Evolutionary conservation across 352 stramenopile species (phyloP).

Genomic region (Globisporangium emineosum): DNA sequence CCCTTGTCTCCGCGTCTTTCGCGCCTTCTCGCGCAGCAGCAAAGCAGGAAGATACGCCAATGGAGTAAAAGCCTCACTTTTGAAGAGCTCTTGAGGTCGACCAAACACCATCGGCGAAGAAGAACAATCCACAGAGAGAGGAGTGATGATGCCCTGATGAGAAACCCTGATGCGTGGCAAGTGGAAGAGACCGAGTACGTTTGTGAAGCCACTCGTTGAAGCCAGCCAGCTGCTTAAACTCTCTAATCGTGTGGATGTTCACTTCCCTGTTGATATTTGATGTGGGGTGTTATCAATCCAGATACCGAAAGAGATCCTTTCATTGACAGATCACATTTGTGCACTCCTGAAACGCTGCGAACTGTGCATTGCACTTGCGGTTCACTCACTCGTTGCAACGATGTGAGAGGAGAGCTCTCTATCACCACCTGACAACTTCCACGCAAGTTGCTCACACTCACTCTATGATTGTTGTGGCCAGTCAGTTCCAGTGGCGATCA

Average conservation of each 20-base stretch:
- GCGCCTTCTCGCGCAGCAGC: constrained; percentile 6
- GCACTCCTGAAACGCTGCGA: background rate
- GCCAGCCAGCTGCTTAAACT: background rate
- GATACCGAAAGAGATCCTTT: background rate
- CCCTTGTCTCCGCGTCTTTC: background rate
- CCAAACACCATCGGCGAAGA: background rate
- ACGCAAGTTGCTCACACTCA: background rate
- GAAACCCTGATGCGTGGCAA: background rate
- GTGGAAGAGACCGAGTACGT: background rate
- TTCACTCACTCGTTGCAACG: background rate
- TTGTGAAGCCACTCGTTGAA: background rate
- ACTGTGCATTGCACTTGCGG: background rate
- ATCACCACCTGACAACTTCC: background rate
- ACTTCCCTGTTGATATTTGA: background rate
- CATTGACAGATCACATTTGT: background rate
- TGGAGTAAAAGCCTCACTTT: background rate
- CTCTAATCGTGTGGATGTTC: background rate
- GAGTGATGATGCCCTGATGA: background rate
- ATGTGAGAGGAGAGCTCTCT: background rate
- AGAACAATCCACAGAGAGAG: background rate
- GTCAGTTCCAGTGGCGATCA: background rate
- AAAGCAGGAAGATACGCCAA: background rate
- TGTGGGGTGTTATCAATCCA: background rate
- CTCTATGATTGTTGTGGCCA: background rate
- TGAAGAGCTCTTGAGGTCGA: background rate